Conservation (phyloP, 2,329 filamentous ascomycete genomes). For the Pseudogymnoascus destructans region DNA sequence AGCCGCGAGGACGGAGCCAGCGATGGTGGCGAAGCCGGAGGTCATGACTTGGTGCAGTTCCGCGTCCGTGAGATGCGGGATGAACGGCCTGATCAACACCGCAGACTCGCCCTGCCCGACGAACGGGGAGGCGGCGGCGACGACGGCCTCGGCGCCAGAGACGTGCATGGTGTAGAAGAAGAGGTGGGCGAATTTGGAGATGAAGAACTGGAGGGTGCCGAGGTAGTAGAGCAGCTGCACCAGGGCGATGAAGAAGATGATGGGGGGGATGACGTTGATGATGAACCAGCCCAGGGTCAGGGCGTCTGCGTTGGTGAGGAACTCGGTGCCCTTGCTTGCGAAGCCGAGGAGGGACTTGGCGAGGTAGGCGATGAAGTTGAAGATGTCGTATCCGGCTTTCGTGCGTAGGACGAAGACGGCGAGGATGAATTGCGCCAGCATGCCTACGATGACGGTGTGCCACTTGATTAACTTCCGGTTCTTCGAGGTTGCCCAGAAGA, state of each 20-base stretch:
- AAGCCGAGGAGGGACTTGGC: conserved; percentile 65
- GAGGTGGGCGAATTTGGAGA: conserved; percentile 74
- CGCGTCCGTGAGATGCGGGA: conserved; percentile 70
- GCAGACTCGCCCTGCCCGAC: conserved; percentile 90
- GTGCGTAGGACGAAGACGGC: conserved; percentile 81
- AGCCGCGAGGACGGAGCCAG: conserved; percentile 72
- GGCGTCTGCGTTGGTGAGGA: conserved; percentile 45
- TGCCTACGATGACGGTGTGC: conserved; percentile 77
- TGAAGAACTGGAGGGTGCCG: conserved; percentile 77
- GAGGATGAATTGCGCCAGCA: conserved; percentile 78
- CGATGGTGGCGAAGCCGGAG: conserved; percentile 84
- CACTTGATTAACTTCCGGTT: conserved; percentile 52
- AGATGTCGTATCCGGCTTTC: conserved; percentile 72
- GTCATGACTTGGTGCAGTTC: conserved; percentile 90
- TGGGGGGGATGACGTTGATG: conserved; percentile 67
- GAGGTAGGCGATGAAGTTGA: conserved; percentile 70
- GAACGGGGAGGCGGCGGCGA: conserved; percentile 84
- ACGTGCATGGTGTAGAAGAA: conserved; percentile 86
- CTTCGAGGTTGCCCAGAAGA: conserved; percentile 58
- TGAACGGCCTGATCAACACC: conserved; percentile 81
- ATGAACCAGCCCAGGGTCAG: conserved; percentile 50
- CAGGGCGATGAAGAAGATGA: conserved; percentile 93
- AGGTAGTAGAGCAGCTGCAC: conserved; percentile 76
- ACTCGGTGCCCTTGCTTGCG: conserved; percentile 57
- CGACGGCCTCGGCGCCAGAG: conserved; percentile 84